Base-by-base conservation (phyloP, 2,329 filamentous ascomycete genomes). In the Colletotrichum sansevieriae region DNA sequence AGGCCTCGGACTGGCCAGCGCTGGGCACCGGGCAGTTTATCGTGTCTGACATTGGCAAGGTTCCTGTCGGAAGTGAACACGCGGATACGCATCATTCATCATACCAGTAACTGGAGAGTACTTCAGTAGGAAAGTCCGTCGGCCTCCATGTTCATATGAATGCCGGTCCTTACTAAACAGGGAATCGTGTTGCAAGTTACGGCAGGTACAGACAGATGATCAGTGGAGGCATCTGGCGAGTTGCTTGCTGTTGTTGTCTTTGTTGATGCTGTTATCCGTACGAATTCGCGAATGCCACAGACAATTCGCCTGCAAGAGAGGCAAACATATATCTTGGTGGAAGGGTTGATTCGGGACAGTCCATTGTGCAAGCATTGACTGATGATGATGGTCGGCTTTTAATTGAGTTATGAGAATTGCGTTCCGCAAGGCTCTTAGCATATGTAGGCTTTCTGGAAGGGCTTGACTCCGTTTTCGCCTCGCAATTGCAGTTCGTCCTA, bases 11-110 rank as follows among this genome's bases (percentile, higher is more conserved):
- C 33, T 41, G 15, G 22, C 22, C 2, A 22, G 22, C 39, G 39
- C 57, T 66, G 63, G 63, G 33, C 33, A 63, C 57, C 12, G 33
- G 37, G 25, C 22, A n/a, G 46, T 47, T 49, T 55, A 47, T 58
- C 39, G 52, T 15, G 65, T 68, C 35, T 60, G 61, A 56, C 22
- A 54, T 65, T 68, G 55, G 62, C 65, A 68, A 57, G 61, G 65
- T 46, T 63, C 29, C 11, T 58, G 44, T 35, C 49, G 37, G 35
- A 20, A 39, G 11, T 39, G 44, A 33, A 29, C 39, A 15, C 25
- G 59, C 59, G 59, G 47, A 68, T 51, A 60, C 59, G 47, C 29
- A 29, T 29, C 7, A 29, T 29, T 29, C 6, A 29, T 29, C 6
- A 29, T 8, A 29, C 29, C 6, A 2, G 29, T 29, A 29, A 29